Evolutionary conservation across 345 rosid species (phyloP).

Genomic region (Hibiscus syriacus): DNA sequence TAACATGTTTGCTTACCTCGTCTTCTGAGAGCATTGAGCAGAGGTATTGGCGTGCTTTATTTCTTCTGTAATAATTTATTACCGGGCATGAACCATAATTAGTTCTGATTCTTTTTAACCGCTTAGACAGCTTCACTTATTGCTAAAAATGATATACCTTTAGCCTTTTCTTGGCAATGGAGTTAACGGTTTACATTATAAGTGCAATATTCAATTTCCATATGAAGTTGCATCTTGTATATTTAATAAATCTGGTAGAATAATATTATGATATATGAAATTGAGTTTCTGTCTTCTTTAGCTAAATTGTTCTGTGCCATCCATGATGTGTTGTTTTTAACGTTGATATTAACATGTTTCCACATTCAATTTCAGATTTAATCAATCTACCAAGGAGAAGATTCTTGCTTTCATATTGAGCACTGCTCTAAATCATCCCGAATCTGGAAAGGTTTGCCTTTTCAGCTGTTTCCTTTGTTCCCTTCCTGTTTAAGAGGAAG

Average conservation of each 20-base stretch:
- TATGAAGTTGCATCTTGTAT: neutral
- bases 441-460: conserved; percentile 62
- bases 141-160: neutral
- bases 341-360: neutral
- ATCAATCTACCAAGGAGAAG: conserved; percentile 54
- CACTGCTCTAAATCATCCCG: conserved; percentile 47
- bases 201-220: neutral
- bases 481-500: neutral
- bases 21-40: conserved; percentile 42
- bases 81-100: neutral
- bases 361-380: conserved; percentile 45
- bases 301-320: neutral
- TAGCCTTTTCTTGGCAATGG: neutral
- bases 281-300: neutral
- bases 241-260: neutral
- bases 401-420: conserved; percentile 53
- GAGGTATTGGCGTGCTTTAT: conserved; percentile 36
- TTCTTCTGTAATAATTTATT: neutral
- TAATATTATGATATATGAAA: neutral
- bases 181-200: neutral
- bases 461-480: neutral
- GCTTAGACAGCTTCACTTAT: neutral
- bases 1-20: conserved; percentile 68
- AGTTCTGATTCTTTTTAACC: neutral
- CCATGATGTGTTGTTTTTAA: neutral